Base-by-base conservation (phyloP, 768 basidiomycete genomes). In the Mycena indigotica region DNA sequence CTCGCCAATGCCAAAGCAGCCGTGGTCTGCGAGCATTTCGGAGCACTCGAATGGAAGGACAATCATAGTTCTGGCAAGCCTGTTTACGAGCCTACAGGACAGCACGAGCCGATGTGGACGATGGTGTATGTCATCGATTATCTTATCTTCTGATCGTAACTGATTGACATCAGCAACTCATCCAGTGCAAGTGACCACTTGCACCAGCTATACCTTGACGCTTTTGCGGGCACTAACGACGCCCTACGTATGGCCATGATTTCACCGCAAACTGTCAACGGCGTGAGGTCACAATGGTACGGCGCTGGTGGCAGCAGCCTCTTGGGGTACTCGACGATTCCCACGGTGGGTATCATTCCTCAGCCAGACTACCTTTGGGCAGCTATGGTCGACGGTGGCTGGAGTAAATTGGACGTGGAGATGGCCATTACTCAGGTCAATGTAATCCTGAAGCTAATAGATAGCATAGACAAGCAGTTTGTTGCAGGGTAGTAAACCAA, bases 311-410 rank as follows among this genome's bases (percentile, higher is more conserved):
- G 70, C n/a, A 70, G 69, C 52, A 67, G 69, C 38, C 50, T 49
- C 24, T 55, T 72, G 25, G 70, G 70, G 16, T 53, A 59, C 24
- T 67, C 67, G 12, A 50, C 67, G 8, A 64, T 72, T 16, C 70
- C 70, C 1, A 72, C 70, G 5, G 56, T 72, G 32, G 70, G 70
- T 44, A 69, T 70, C 24, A 72, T 70, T 25, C 69, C 70, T 1
- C 71, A 72, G 48, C 71, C 71, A 0, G 71, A 72, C 55, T 72
- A 70, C 25, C 44, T 72, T 10, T 72, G 71, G 71, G 69, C 71
- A 17, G 49, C 67, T 0, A 64, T 68, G 65, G 44, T 55, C 17
- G 71, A 72, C 30, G 71, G 71, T 12, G 71, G 71, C 10, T 72
- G 71, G 71, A 69, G 67, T 48, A 67, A 61, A 53, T 41, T 72